Conservation (phyloP, 2,329 filamentous ascomycete genomes). For the Aspergillus caelatus region DNA sequence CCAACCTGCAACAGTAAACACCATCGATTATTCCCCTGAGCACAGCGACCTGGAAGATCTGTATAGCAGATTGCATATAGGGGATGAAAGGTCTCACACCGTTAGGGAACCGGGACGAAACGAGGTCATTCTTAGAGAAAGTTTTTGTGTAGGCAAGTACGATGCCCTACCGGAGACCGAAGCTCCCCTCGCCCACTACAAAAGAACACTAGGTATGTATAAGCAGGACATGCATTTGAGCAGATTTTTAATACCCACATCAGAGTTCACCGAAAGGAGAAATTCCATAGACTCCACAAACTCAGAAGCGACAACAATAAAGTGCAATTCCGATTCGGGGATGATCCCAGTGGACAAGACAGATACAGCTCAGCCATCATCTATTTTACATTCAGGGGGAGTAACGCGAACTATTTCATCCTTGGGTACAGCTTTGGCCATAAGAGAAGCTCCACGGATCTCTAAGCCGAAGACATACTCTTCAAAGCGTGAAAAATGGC, state of each 20-base stretch:
- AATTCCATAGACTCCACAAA: background rate
- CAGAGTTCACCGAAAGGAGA: background rate
- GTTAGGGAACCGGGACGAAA: background rate
- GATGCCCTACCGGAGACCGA: background rate
- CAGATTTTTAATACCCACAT: background rate
- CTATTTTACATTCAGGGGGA: background rate
- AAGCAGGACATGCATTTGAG: background rate
- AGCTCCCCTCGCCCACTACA: background rate
- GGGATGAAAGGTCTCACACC: background rate
- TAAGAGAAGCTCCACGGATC: background rate
- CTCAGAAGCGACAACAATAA: background rate
- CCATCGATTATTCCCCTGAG: no score
- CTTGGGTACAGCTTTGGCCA: background rate
- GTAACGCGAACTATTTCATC: background rate
- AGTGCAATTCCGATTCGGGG: background rate
- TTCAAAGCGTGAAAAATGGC: background rate
- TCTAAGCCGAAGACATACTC: background rate
- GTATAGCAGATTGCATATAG: background rate
- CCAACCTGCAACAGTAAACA: no score
- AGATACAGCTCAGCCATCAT: background rate
- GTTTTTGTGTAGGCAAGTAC: background rate
- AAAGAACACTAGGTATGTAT: background rate
- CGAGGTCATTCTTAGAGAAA: background rate
- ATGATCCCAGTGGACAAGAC: background rate
- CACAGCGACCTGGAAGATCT: background rate